Percentiles rank a stretch among this genome's conserved stretches.
Conservation (phyloP, 257 asterid genomes). For the Solanum paucissectum region DNA sequence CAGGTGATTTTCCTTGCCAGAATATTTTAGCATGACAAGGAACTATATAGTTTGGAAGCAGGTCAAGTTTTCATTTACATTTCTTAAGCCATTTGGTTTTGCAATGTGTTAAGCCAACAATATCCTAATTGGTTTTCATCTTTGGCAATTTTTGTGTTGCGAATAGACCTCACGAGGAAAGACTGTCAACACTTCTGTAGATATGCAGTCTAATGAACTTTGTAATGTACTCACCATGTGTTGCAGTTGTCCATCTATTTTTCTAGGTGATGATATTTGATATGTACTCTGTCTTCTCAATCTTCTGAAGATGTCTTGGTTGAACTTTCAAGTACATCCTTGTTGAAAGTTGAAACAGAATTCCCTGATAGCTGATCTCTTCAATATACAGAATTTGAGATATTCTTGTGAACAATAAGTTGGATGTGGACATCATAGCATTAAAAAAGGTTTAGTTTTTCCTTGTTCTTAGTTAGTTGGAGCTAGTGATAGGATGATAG, state of each 20-base stretch:
- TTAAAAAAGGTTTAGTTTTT: not conserved
- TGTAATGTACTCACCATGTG: not conserved
- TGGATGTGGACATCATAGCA: not conserved
- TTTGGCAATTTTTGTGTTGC: not conserved
- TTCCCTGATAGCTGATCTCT: not conserved
- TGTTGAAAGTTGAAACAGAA: not conserved
- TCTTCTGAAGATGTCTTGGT: not conserved
- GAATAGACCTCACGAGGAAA: not conserved
- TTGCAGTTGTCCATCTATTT: not conserved
- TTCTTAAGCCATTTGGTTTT: not conserved
- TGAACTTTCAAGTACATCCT: not conserved
- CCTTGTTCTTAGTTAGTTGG: not conserved
- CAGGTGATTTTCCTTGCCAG: not conserved
- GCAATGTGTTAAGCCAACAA: not conserved
- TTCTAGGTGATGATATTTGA: not conserved
- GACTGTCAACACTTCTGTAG: not conserved
- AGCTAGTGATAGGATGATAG: not conserved
- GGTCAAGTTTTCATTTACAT: not conserved
- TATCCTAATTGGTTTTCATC: not conserved
- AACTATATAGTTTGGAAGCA: not conserved
- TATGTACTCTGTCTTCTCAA: not conserved
- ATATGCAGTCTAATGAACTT: not conserved
- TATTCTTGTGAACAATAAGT: not conserved
- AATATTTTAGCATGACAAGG: not conserved
- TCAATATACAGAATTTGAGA: not conserved